Evolutionary conservation across 2,329 filamentous ascomycete genomes (phyloP), one percentile per base, ranked within the genome.

Genomic region (Trichoderma atrobrunneum): DNA sequence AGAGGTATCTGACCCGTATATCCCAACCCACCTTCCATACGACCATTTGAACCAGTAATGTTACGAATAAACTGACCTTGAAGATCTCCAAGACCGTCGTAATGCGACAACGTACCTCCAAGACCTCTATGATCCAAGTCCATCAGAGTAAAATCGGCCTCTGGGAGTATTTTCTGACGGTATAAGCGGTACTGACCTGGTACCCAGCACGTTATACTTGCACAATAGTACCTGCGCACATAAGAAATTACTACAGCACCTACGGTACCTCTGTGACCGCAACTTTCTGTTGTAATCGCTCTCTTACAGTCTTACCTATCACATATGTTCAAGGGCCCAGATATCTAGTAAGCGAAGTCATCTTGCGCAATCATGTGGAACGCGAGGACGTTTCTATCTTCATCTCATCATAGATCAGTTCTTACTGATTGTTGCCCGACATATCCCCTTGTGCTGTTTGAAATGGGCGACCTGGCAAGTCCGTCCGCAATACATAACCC

Each of bases 381-480:
- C 7, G 36, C 36, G 7, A 4, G 39, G 7, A 10, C 3, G 3
- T n/a, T n/a, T n/a, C 18, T 12, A 21, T 48, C 0, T 7, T 54
- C 21, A 24, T 54, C 6, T 54, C 21, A 24, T 54, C 5, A 3
- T 24, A 24, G 5, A 21, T 54, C 0, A 54, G 21, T 11, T 54
- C 21, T 21, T 54, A 12, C 4, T 14, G 21, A 54, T 64, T 51
- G 24, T 54, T 39, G 63, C 67, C 57, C 70, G 67, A 59, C 72
- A 74, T 61, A 12, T 54, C 43, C 39, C 59, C 67, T 72, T 74
- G 43, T 74, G 72, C n/a, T 74, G 64, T 66, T 71, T 72, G 73
- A 57, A 72, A 69, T 72, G 72, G 65, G 72, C 67, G 6, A 73
- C 70, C 62, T 73, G 72, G 30, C 72, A 73, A 14, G 63, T 48